Percentiles rank a stretch among this genome's conserved stretches.
These are phyloP conservation scores for Aspergillus saccharolyticus DNA, from an alignment of 495 filamentous ascomycete genomes.

Conservation along the genomic window DNA sequence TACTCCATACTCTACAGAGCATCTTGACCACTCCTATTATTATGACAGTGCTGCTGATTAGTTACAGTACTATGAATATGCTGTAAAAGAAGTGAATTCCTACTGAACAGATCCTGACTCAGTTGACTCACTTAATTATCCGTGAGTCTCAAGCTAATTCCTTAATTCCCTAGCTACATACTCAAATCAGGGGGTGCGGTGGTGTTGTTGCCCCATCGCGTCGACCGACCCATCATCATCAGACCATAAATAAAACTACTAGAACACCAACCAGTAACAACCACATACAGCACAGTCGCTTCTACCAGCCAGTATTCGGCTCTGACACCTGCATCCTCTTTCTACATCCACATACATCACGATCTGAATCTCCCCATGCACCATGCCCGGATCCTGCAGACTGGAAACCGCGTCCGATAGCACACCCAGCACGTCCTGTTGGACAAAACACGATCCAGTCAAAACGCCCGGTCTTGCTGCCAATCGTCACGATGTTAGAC, in stretches of 20 bases:
- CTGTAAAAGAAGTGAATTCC: neutral
- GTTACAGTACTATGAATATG: too few species aligned
- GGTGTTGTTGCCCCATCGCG: neutral
- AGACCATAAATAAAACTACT: neutral
- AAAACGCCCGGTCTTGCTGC: neutral
- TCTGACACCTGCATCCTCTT: neutral
- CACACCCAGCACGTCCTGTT: neutral
- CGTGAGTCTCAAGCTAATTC: too few species aligned
- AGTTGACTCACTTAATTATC: neutral
- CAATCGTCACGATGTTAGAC: constrained; percentile 2
- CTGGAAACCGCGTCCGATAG: neutral
- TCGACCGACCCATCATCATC: neutral
- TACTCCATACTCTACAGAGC: too few species aligned
- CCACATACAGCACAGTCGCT: neutral
- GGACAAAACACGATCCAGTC: neutral
- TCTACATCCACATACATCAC: neutral
- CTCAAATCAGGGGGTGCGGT: neutral
- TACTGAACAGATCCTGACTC: neutral
- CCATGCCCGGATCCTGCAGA: neutral
- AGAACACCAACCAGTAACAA: neutral
- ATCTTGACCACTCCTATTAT: too few species aligned
- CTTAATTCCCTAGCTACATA: neutral
- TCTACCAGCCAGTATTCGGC: too few species aligned
- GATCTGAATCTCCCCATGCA: neutral
- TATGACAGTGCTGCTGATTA: too few species aligned